phyloP scores from a whole-genome alignment of 345 rosid genomes.

The Rhodamnia argentea region DNA sequence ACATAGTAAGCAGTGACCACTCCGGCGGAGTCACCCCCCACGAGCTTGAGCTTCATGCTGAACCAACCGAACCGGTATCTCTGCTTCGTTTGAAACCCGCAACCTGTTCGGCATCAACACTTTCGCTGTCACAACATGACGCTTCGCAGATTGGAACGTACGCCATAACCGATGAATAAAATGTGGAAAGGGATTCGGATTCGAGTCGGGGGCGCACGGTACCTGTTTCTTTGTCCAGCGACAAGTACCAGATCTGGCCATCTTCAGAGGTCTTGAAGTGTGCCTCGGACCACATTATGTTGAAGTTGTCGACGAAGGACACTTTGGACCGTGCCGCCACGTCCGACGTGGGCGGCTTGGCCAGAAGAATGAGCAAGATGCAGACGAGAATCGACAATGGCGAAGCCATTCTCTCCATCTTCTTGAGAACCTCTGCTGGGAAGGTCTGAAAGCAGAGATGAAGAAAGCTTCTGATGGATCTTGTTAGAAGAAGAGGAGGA shows the following conservation, averaged over 20 bases:
- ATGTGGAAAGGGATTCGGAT: neutral
- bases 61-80: slow-evolving; percentile 95
- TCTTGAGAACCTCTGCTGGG: neutral
- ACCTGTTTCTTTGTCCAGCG: slow-evolving; percentile 93
- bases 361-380: neutral
- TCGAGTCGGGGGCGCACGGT: neutral
- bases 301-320: slow-evolving; percentile 79
- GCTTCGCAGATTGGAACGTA: neutral
- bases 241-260: slow-evolving; percentile 94
- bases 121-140: neutral
- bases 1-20: slow-evolving; percentile 96
- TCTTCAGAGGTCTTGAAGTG: slow-evolving; percentile 91
- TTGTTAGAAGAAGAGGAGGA: neutral
- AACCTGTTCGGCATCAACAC: slow-evolving; percentile 28
- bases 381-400: neutral
- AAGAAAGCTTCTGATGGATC: neutral
- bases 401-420: neutral
- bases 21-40: slow-evolving; percentile 95
- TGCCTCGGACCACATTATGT: slow-evolving; percentile 86
- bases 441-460: neutral
- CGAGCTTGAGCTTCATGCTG: slow-evolving; percentile 92
- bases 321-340: slow-evolving; percentile 16
- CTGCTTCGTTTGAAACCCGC: slow-evolving; percentile 94
- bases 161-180: neutral
- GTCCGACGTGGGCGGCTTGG: neutral